These are phyloP conservation scores for Teunomyces lycoperdinae DNA, from an alignment of 805 yeast genomes.

Conservation along the genomic window DNA sequence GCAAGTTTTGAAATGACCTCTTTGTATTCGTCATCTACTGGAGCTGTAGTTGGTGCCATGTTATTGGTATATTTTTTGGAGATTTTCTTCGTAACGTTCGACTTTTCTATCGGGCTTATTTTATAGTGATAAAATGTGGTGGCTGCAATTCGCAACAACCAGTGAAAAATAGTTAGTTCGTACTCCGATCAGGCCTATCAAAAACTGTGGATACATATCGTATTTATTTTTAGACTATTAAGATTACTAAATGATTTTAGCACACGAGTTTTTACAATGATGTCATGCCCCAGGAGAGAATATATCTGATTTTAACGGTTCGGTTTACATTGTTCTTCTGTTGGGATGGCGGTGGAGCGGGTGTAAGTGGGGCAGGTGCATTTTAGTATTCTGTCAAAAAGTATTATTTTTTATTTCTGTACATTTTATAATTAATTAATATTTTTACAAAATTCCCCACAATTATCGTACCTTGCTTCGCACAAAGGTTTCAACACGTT, in stretches of 20 bases:
- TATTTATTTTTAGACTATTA: too few species aligned
- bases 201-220: not conserved
- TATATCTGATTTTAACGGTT: too few species aligned
- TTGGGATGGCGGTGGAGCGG: too few species aligned
- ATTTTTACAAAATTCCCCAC: not conserved
- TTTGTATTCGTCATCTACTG: constrained; percentile 9
- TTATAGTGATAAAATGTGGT: constrained; percentile 3
- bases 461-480: constrained; percentile 1
- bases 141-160: constrained; percentile 9
- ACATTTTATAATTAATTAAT: not conserved
- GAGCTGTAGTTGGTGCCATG: constrained; percentile 17
- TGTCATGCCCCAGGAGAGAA: too few species aligned
- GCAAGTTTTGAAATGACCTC: constrained; percentile 14
- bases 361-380: too few species aligned
- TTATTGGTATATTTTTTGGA: not conserved
- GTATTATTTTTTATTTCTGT: not conserved
- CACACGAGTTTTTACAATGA: too few species aligned
- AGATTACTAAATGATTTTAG: too few species aligned
- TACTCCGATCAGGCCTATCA: not conserved
- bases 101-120: not conserved
- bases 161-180: not conserved
- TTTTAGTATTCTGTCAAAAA: too few species aligned
- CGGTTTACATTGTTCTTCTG: too few species aligned
- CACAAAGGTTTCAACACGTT: constrained; percentile 19
- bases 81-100: too few species aligned